Conservation (phyloP, 1,284 basidiomycete genomes). For the Trichosporon sp. region DNA sequence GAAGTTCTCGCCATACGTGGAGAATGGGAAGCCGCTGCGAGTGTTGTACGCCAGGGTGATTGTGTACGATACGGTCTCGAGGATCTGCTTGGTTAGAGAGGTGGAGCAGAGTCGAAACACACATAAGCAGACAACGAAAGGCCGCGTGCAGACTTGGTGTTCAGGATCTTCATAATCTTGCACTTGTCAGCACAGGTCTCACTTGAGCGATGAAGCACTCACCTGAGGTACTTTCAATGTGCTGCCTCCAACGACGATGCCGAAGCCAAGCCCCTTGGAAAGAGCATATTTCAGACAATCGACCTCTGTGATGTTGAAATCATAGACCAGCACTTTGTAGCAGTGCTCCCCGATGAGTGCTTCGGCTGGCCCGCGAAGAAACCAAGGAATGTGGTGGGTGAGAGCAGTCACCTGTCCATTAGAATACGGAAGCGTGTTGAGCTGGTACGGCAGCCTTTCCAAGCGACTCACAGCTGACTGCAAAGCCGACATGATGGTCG, state of each 20-base stretch:
- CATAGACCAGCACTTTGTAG: conserved; percentile 82
- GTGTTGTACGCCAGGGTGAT: conserved; percentile 83
- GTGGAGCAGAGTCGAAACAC: conserved; percentile 7
- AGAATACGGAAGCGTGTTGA: not conserved
- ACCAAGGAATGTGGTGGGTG: conserved; percentile 64
- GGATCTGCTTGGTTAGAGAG: conserved; percentile 37
- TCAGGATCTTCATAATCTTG: conserved; percentile 55
- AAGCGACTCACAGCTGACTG: conserved; percentile 19
- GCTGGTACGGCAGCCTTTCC: not conserved
- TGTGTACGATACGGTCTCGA: conserved; percentile 80
- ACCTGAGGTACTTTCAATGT: conserved; percentile 95
- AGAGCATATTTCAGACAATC: conserved; percentile 85
- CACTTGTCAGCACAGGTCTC: too few species aligned
- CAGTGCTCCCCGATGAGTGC: conserved; percentile 86
- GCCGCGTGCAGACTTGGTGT: conserved; percentile 68
- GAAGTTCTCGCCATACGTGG: conserved; percentile 89
- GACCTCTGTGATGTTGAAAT: conserved; percentile 75
- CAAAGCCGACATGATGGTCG: conserved; percentile 9
- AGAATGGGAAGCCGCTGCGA: conserved; percentile 80
- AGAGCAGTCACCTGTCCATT: conserved; percentile 41
- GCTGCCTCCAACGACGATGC: conserved; percentile 82
- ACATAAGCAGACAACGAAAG: conserved; percentile 74
- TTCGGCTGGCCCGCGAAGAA: conserved; percentile 72
- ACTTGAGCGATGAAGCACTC: conserved; percentile 51
- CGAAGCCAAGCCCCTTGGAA: conserved; percentile 87